These are phyloP conservation scores for Rhodamnia rubescens DNA, from an alignment of 345 rosid genomes.

Conservation along the genomic window DNA sequence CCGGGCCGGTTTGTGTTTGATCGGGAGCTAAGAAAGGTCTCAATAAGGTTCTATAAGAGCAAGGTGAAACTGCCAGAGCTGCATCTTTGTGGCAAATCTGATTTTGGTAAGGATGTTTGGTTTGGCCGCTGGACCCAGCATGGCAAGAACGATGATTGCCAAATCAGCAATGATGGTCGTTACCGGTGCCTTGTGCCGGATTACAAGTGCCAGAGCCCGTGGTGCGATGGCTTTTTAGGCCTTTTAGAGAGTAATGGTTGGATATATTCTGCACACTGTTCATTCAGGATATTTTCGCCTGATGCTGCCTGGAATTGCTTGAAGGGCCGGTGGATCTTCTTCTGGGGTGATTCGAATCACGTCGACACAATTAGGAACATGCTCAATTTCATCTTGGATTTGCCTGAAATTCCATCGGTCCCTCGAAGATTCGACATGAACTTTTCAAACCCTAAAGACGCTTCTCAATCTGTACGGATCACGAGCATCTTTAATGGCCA, in stretches of 20 bases:
- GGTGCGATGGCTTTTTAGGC: conserved; percentile 81
- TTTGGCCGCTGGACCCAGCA: conserved; percentile 89
- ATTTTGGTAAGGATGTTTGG: conserved; percentile 65
- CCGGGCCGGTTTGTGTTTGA: conserved; percentile 54
- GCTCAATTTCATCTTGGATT: conserved; percentile 66
- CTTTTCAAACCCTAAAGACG: conserved; percentile 54
- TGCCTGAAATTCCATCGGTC: conserved; percentile 49
- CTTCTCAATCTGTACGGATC: conserved; percentile 60
- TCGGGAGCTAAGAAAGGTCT: conserved; percentile 33
- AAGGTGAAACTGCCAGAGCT: conserved; percentile 34
- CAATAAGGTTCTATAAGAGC: conserved; percentile 30
- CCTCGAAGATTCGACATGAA: conserved; percentile 83
- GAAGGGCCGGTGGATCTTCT: conserved; percentile 78
- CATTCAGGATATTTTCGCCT: conserved; percentile 44
- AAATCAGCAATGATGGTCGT: conserved; percentile 62
- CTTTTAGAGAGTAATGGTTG: conserved; percentile 88
- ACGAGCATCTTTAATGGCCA: conserved; percentile 97
- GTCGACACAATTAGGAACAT: conserved; percentile 84
- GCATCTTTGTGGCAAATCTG: conserved; percentile 36
- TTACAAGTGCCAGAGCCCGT: conserved; percentile 62
- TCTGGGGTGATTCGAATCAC: conserved; percentile 96
- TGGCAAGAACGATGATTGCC: conserved; percentile 52
- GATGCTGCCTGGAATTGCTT: conserved; percentile 76
- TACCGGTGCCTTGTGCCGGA: conserved; percentile 54
- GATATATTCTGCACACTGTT: conserved; percentile 89